phyloP scores from a whole-genome alignment of 768 basidiomycete genomes.

The Lactarius hatsudake region DNA sequence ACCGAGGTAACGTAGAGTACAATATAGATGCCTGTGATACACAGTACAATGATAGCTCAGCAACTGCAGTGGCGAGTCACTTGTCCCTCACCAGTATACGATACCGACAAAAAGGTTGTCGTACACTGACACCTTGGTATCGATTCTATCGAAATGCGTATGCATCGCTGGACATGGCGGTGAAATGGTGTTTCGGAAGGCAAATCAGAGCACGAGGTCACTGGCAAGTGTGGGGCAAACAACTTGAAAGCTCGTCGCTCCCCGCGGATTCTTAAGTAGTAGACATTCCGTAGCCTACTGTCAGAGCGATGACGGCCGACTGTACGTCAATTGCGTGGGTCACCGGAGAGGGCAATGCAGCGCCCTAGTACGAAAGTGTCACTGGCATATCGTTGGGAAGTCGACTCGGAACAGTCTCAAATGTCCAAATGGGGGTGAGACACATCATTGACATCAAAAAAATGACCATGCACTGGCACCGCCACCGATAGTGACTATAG shows the following conservation, averaged over 20 bases:
- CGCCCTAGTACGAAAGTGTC: no score
- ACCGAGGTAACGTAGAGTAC: not conserved
- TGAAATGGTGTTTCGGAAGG: not conserved
- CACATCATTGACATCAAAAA: no score
- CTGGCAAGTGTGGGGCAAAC: not conserved
- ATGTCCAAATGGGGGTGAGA: no score
- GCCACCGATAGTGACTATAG: no score
- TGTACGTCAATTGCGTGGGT: no score
- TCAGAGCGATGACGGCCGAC: no score
- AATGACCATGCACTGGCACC: no score
- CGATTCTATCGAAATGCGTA: not conserved
- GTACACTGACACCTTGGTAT: not conserved
- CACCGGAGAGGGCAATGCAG: no score
- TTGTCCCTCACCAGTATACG: not conserved
- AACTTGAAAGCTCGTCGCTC: not conserved
- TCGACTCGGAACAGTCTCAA: no score
- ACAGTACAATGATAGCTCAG: not conserved
- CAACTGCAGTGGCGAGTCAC: not conserved
- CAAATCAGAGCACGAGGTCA: no score
- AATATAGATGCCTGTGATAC: not conserved
- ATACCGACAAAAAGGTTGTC: not conserved
- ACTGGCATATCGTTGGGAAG: no score
- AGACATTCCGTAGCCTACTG: no score
- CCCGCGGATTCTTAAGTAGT: not conserved
- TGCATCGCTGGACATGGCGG: not conserved